Evolutionary conservation across 2,329 filamentous ascomycete genomes (phyloP).

Genomic region (Fonsecaea monophora): DNA sequence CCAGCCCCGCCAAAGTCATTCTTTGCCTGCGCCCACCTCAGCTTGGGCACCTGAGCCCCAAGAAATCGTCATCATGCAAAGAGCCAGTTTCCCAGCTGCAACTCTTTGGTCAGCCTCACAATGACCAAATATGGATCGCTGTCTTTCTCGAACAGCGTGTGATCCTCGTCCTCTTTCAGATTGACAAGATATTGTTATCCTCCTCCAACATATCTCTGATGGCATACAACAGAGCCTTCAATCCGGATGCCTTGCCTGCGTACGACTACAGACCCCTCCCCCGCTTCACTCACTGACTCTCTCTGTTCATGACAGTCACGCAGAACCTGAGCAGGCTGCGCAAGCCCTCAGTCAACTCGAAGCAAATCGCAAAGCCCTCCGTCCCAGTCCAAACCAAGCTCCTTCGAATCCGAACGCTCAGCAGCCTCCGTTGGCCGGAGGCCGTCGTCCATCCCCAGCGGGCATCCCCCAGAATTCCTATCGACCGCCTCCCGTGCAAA

Average conservation of each 20-base stretch:
- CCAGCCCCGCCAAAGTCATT: neutral
- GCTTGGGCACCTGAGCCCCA: neutral
- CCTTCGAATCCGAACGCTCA: conserved; percentile 40
- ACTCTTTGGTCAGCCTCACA: conserved; percentile 22
- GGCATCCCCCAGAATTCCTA: conserved; percentile 26
- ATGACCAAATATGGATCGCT: conserved; percentile 1
- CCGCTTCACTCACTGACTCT: conserved; percentile 23
- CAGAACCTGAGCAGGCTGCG: conserved; percentile 70
- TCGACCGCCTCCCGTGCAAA: conserved; percentile 32
- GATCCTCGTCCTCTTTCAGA: neutral
- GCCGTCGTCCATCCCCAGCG: conserved; percentile 40
- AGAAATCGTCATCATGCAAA: conserved; percentile 9
- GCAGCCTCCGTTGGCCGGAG: conserved; percentile 27
- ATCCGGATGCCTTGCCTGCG: conserved; percentile 94
- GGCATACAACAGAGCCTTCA: conserved; percentile 93
- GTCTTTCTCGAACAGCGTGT: neutral
- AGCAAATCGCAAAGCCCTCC: conserved; percentile 34
- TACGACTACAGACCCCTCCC: conserved; percentile 55
- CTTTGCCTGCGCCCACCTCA: conserved; percentile 15
- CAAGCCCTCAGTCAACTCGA: conserved; percentile 49
- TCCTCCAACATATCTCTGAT: conserved; percentile 57
- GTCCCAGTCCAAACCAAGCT: conserved; percentile 36
- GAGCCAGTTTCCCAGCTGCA: neutral
- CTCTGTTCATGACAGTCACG: conserved; percentile 61
- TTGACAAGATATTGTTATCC: neutral